Evolutionary conservation across 768 basidiomycete species (phyloP).

Genomic region (Lactarius trivialis): DNA sequence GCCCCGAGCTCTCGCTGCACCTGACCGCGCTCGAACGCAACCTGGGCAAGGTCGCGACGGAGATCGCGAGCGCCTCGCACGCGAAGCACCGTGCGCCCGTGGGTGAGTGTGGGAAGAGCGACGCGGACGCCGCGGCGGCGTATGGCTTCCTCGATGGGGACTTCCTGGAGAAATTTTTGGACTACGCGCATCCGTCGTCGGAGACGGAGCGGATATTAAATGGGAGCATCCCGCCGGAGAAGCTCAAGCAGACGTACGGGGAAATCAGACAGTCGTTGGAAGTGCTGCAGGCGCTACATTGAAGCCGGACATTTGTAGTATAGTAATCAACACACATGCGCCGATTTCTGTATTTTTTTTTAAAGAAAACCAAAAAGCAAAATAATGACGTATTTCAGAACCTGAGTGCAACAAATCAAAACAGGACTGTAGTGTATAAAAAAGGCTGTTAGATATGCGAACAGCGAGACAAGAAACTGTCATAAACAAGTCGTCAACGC

Average conservation of each 20-base stretch:
- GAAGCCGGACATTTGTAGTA: not conserved
- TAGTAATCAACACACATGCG: not conserved
- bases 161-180: conserved; percentile 66
- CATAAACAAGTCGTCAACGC: conserved; percentile 9
- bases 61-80: conserved; percentile 53
- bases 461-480: not conserved
- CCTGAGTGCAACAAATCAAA: not conserved
- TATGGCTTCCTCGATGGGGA: conserved; percentile 87
- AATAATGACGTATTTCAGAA: not conserved
- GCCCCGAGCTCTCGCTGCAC: conserved; percentile 45
- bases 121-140: conserved; percentile 45
- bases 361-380: not conserved
- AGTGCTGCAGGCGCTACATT: conserved; percentile 39
- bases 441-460: not conserved
- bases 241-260: conserved; percentile 38
- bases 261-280: conserved; percentile 40
- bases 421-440: not conserved
- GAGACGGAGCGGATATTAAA: conserved; percentile 46
- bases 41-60: conserved; percentile 46
- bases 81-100: conserved; percentile 66
- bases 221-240: conserved; percentile 56
- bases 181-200: conserved; percentile 34
- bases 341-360: not conserved
- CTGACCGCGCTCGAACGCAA: conserved; percentile 74
- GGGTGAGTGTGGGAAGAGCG: conserved; percentile 47